phyloP scores from a whole-genome alignment of 108 stramenopile species.

The Cafeteria roenbergensis region DNA sequence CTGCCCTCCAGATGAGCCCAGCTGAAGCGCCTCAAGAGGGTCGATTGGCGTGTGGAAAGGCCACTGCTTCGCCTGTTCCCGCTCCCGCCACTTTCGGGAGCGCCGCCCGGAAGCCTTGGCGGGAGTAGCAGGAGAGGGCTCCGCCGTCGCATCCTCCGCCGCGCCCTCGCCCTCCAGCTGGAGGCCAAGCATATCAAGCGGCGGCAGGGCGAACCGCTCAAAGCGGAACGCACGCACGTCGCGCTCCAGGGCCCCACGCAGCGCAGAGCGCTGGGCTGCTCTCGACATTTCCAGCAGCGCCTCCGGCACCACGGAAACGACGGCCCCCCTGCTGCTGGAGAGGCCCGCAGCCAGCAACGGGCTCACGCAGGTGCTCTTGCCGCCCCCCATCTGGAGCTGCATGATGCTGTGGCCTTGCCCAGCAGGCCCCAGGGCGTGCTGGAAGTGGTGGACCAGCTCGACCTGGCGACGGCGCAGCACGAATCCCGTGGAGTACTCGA shows the following conservation, averaged over 20 bases:
- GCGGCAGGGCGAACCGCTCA: conserved; percentile 40
- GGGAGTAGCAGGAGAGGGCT: conserved; percentile 71
- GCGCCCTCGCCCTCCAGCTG: neutral
- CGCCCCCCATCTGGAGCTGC: conserved; percentile 99
- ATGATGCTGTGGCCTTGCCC: conserved; percentile 68
- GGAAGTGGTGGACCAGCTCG: conserved; percentile 76
- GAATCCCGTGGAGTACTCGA: conserved; percentile 85
- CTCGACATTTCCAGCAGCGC: conserved; percentile 91
- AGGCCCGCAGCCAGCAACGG: conserved; percentile 90
- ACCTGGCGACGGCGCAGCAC: conserved; percentile 90
- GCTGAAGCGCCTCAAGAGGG: neutral
- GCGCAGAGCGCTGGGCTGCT: conserved; percentile 92
- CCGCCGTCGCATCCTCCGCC: conserved; percentile 36
- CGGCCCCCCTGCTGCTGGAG: conserved; percentile 78
- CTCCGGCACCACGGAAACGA: conserved; percentile 88
- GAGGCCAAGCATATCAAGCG: neutral
- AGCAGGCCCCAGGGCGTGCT: conserved; percentile 35
- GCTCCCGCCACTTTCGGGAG: no score
- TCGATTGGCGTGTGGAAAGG: conserved; percentile 2
- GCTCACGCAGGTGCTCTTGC: conserved; percentile 96
- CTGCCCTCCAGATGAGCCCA: no score
- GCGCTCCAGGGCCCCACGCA: conserved; percentile 78
- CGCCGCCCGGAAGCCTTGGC: no score
- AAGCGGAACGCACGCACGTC: conserved; percentile 90
- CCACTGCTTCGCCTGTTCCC: conserved; percentile 7